Conservation (phyloP, 129 eudicot species). For the Flaveria ramosissima region DNA sequence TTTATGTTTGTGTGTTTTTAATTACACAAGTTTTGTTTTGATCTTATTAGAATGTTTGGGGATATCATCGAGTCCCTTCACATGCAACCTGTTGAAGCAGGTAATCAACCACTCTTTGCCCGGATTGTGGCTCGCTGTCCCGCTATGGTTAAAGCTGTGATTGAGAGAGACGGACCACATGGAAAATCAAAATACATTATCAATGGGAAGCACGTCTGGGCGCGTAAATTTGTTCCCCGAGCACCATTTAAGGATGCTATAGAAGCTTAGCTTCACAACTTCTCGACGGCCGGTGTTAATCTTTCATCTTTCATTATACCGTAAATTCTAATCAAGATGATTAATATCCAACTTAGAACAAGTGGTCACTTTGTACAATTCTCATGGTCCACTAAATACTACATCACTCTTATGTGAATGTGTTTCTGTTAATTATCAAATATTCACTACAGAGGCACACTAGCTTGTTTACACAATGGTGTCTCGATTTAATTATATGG, state of each 20-base stretch:
- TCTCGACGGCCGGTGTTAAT: not conserved
- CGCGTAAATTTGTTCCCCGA: conserved; percentile 38
- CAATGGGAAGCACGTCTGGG: conserved; percentile 61
- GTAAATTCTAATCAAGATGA: not conserved
- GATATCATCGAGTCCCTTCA: conserved; percentile 42
- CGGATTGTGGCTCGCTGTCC: conserved; percentile 37
- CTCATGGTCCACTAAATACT: no score
- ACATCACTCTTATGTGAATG: no score
- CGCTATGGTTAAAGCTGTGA: conserved; percentile 21
- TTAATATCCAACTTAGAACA: not conserved
- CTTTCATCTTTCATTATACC: not conserved
- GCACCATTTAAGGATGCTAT: conserved; percentile 5
- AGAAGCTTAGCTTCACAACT: not conserved
- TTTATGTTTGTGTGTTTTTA: not conserved
- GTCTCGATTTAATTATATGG: no score
- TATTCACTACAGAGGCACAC: no score
- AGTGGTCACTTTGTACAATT: no score
- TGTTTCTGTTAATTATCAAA: no score
- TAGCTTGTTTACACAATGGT: no score
- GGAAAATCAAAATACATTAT: conserved; percentile 48
- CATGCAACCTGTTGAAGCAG: conserved; percentile 42
- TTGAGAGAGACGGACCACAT: conserved; percentile 25
- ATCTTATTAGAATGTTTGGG: conserved; percentile 41
- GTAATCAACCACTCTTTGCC: conserved; percentile 43
- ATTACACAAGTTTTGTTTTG: not conserved